Evolutionary conservation across 164 flowering plant species (phyloP).

Genomic region (Dillenia turbinata): DNA sequence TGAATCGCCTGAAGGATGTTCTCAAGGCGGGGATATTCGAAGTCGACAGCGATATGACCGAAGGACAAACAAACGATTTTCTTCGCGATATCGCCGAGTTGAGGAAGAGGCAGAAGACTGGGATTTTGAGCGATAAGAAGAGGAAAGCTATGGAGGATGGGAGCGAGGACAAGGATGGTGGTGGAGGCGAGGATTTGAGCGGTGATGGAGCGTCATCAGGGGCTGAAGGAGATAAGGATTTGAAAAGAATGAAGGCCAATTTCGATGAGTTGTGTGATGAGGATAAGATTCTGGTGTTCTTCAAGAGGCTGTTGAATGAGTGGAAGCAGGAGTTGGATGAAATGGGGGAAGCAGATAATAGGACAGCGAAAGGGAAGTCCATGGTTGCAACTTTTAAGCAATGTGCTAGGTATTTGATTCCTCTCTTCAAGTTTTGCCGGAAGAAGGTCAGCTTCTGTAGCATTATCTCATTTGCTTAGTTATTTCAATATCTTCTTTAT

Average conservation of each 20-base stretch:
- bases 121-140: constrained; percentile 71
- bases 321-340: constrained; percentile 91
- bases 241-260: constrained; percentile 75
- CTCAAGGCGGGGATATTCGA: constrained; percentile 80
- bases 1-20: constrained; percentile 67
- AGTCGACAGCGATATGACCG: constrained; percentile 93
- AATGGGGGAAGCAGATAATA: constrained; percentile 64
- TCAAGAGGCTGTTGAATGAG: constrained; percentile 88
- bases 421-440: constrained; percentile 94
- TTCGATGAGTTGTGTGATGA: constrained; percentile 88
- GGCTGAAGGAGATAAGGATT: constrained; percentile 69
- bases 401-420: constrained; percentile 88
- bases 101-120: constrained; percentile 88
- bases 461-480: too few species aligned
- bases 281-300: constrained; percentile 90
- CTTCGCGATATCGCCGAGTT: constrained; percentile 83
- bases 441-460: constrained; percentile 57
- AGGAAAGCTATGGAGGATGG: constrained; percentile 52
- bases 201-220: constrained; percentile 74
- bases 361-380: constrained; percentile 92
- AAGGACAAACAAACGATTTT: constrained; percentile 97
- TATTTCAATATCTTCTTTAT: too few species aligned
- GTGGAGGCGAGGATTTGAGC: constrained; percentile 56
- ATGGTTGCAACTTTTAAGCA: constrained; percentile 95
- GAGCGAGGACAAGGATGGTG: constrained; percentile 48